Evolutionary conservation across 768 basidiomycete species (phyloP).

Genomic region (Mycena maculata): DNA sequence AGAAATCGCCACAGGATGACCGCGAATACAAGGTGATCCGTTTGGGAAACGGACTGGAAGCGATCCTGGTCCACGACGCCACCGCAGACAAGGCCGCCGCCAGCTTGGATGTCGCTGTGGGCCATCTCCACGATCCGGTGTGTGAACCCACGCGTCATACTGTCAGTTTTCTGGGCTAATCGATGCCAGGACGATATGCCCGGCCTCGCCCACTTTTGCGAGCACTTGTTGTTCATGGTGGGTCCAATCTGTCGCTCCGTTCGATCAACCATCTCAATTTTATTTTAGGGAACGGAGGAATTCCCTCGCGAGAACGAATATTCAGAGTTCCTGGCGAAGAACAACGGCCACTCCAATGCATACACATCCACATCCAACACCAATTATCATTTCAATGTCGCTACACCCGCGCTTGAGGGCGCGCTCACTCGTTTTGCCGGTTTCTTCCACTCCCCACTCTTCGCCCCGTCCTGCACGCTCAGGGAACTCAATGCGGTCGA

Average conservation of each 20-base stretch:
- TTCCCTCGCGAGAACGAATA: slow-evolving; percentile 97
- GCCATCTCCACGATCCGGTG: slow-evolving; percentile 93
- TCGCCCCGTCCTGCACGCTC: slow-evolving; percentile 84
- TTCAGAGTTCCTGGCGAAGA: slow-evolving; percentile 82
- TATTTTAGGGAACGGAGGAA: slow-evolving; percentile 76
- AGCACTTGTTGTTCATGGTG: slow-evolving; percentile 97
- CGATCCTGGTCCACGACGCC: slow-evolving; percentile 83
- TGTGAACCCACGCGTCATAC: slow-evolving; percentile 51
- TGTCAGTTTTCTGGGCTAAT: neutral
- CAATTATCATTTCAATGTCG: slow-evolving; percentile 85
- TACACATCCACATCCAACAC: slow-evolving; percentile 94
- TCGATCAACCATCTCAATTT: slow-evolving; percentile 7
- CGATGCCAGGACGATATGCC: slow-evolving; percentile 82
- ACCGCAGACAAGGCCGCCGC: slow-evolving; percentile 95
- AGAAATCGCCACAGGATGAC: slow-evolving; percentile 82
- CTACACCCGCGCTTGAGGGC: slow-evolving; percentile 69
- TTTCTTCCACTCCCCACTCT: slow-evolving; percentile 96
- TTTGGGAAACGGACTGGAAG: slow-evolving; percentile 92
- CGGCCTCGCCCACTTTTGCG: slow-evolving; percentile 94
- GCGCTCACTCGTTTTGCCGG: slow-evolving; percentile 83
- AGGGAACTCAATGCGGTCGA: slow-evolving; percentile 96
- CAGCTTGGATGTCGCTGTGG: slow-evolving; percentile 93
- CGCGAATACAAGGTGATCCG: slow-evolving; percentile 83
- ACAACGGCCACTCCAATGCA: slow-evolving; percentile 90
- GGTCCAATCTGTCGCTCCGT: slow-evolving; percentile 39